Base-by-base conservation (phyloP, 1,139 yeast species). In the Zygotorulaspora mrakii region DNA sequence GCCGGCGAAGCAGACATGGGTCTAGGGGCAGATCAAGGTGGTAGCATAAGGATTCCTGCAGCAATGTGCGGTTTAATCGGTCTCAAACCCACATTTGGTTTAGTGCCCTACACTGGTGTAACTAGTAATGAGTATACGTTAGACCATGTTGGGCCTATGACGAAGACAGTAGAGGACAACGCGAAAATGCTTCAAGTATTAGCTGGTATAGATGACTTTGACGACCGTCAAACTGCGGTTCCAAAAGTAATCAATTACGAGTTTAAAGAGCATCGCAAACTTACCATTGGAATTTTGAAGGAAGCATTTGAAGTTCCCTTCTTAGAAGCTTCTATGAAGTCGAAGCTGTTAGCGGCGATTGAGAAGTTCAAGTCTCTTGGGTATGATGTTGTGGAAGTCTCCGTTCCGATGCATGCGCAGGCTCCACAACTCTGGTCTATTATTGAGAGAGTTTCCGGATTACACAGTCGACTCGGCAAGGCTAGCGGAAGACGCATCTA, bases 91-190 rank as follows among this genome's bases (percentile, higher is more conserved):
- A 66, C 71, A 21, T 58, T 63, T 42, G 65, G 68, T 17, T 49
- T 59, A 12, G 54, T 64, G 17, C 62, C 60, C 8, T 55, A 52
- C 40, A 77, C 79, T 4, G 74, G 75, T 18, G 62, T 73, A 28
- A 68, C 74, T 22, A 58, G 69, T 17, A 61, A 65, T 31, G 74
- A 69, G 43, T 56, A 68, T 4, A 66, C 67, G 5, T 61, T 67
- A 21, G 71, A 71, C n/a, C 73, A 69, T 27, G 64, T 68, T n/a
- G 75, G 76, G 1, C 75, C 75, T 8, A 60, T 71, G 61, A 61
- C 74, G 1, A 56, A 65, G 38, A 59, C 64, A 14, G 69, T 66
- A 2, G 49, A 60, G 23, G 67, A 61, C 8, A 66, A 64, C 46
- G 62, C 63, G 23, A 36, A 49, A 26, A 47, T 65, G 20, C 47